Base-by-base conservation (phyloP, 352 stramenopile genomes). In the Elongisporangium senticosum region DNA sequence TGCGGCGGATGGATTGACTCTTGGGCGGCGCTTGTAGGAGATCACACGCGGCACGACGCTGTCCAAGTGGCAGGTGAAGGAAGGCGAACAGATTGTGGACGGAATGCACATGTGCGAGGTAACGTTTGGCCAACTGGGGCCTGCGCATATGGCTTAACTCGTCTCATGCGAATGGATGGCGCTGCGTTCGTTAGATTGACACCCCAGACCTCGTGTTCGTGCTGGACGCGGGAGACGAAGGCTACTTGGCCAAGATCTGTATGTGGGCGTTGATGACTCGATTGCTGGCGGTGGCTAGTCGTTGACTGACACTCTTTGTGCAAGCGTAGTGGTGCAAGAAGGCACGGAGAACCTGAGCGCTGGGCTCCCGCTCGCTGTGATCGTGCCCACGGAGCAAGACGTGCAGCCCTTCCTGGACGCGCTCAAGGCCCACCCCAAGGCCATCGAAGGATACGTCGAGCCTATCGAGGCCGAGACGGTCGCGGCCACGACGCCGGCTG, bases 151-250 rank as follows among this genome's bases (percentile, higher is more conserved):
- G n/a, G n/a, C n/a, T n/a, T n/a, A n/a, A 4, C 15, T 51, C 19
- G 8, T 33, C 28, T 57, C 33, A 28, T 54, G 14, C n/a, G 51
- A 40, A 14, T 56, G 50, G 57, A 56, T 51, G 15, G 14, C 4
- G 33, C 51, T 28, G 23, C 51, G n/a, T 17, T 17, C 15, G 48
- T 51, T 58, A 89, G 83, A 91, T 95, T 56, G 86, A 95, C 58
- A 95, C 86, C 33, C 86, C 86, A 6, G 86, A 95, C 59, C 67
- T 95, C 50, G 77, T 74, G 49, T 90, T 95, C 49, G 74, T 83
- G 64, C 67, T 95, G 24, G 83, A 95, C 58, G 69, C 79, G 28
- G 86, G 85, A 19, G 86, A 95, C 61, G 80, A 88, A 53, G 86
- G 86, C 43, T 90, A 82, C 59, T 68, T 95, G 33, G 86, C 86